Conservation (phyloP, 2,329 filamentous ascomycete genomes). For the Boeremia lycopersici region DNA sequence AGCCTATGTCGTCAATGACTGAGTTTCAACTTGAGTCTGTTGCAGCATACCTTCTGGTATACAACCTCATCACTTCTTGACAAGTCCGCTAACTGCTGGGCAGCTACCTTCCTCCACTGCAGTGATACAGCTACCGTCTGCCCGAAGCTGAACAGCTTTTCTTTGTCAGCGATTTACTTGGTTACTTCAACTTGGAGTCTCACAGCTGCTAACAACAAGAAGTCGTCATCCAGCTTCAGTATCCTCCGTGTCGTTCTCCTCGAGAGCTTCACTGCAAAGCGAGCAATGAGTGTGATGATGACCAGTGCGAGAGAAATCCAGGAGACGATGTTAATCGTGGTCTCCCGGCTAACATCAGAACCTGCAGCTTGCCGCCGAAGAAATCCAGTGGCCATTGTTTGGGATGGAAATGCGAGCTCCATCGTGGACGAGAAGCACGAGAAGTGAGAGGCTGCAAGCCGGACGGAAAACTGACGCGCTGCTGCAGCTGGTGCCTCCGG, state of each 20-base stretch:
- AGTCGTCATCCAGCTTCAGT: conserved; percentile 29
- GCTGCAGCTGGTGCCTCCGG: neutral
- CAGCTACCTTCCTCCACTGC: conserved; percentile 28
- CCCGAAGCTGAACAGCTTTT: conserved; percentile 36
- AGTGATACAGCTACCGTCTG: conserved; percentile 36
- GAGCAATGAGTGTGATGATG: conserved; percentile 27
- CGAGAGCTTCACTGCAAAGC: conserved; percentile 36
- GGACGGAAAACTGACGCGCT: neutral
- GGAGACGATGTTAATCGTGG: conserved; percentile 31
- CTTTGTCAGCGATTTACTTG: neutral
- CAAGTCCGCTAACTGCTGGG: conserved; percentile 20
- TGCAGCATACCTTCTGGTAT: conserved; percentile 29
- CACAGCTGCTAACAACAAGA: conserved; percentile 37
- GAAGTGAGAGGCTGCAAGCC: neutral
- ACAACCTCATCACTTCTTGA: conserved; percentile 12
- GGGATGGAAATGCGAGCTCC: neutral
- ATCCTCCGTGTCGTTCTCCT: conserved; percentile 21
- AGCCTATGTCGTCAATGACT: conserved; percentile 22
- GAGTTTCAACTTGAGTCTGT: no score
- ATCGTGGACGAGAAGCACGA: neutral
- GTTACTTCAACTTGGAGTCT: neutral
- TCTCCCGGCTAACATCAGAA: conserved; percentile 20
- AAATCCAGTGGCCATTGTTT: conserved; percentile 9
- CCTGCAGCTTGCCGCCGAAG: conserved; percentile 21
- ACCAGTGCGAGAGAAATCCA: conserved; percentile 34